Conservation (phyloP, 768 basidiomycete species). For the Suillus cothurnatus region DNA sequence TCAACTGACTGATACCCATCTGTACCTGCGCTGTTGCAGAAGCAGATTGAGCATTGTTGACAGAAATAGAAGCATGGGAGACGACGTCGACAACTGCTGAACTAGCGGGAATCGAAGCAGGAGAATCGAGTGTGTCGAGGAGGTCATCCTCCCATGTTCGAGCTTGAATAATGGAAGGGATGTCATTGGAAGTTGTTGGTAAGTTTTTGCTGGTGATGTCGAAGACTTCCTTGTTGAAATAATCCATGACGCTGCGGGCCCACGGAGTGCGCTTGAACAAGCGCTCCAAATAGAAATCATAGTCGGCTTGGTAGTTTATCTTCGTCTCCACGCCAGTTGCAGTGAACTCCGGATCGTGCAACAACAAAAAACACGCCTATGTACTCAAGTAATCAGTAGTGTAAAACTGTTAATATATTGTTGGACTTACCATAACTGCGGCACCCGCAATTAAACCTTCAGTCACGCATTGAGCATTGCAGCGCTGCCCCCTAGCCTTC, state of each 20-base stretch:
- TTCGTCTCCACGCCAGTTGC: too few species aligned
- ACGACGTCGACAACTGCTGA: background rate
- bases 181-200: background rate
- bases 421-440: too few species aligned
- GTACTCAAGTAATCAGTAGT: too few species aligned
- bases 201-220: background rate
- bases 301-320: slow-evolving; percentile 2
- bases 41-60: background rate
- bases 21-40: background rate
- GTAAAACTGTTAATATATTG: too few species aligned
- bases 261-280: slow-evolving; percentile 1
- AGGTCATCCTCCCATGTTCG: slow-evolving; percentile 4
- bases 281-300: slow-evolving; percentile 3
- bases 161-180: background rate
- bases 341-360: too few species aligned
- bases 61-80: background rate
- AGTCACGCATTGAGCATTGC: too few species aligned
- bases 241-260: background rate
- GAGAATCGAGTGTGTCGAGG: background rate
- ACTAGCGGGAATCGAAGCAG: background rate
- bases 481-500: too few species aligned
- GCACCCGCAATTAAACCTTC: too few species aligned
- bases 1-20: background rate
- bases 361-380: too few species aligned
- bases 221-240: background rate